A percentile compares a stretch with the other conserved stretches of the same genome.
phyloP scores from a whole-genome alignment of 805 yeast species.

The Sugiyamaella boreocaroliniensis region DNA sequence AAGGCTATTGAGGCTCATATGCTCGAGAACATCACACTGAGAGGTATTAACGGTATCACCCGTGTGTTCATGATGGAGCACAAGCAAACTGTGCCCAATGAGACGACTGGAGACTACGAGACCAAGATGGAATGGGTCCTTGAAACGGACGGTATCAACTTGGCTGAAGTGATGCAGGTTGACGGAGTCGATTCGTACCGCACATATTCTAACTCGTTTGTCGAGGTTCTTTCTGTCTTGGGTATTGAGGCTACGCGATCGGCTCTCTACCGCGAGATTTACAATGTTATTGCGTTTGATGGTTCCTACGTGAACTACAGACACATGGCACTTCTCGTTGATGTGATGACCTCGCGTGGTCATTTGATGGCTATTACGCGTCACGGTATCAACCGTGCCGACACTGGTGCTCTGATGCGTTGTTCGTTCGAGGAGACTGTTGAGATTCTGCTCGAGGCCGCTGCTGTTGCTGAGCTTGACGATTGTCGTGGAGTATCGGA shows the following conservation, averaged over 20 bases:
- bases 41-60: slow-evolving; percentile 92
- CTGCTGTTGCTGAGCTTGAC: slow-evolving; percentile 95
- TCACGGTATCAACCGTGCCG: slow-evolving; percentile 98
- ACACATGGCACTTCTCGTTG: slow-evolving; percentile 95
- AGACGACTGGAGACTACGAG: slow-evolving; percentile 75
- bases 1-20: slow-evolving; percentile 92
- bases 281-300: slow-evolving; percentile 97
- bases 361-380: slow-evolving; percentile 98
- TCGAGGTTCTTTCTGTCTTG: slow-evolving; percentile 86
- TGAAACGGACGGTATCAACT: slow-evolving; percentile 97
- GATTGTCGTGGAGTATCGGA: slow-evolving; percentile 99
- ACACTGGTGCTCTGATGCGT: slow-evolving; percentile 98
- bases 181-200: slow-evolving; percentile 90
- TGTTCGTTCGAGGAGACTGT: slow-evolving; percentile 99
- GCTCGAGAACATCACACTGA: slow-evolving; percentile 87
- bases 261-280: slow-evolving; percentile 87
- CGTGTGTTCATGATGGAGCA: slow-evolving; percentile 62
- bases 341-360: slow-evolving; percentile 98
- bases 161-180: slow-evolving; percentile 89
- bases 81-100: slow-evolving; percentile 40
- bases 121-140: slow-evolving; percentile 96
- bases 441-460: slow-evolving; percentile 94
- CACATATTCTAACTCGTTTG: slow-evolving; percentile 93
- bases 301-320: slow-evolving; percentile 99
- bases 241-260: slow-evolving; percentile 99